Base-by-base conservation (phyloP, 2,329 filamentous ascomycete genomes). In the Phyllosticta citriasiana region DNA sequence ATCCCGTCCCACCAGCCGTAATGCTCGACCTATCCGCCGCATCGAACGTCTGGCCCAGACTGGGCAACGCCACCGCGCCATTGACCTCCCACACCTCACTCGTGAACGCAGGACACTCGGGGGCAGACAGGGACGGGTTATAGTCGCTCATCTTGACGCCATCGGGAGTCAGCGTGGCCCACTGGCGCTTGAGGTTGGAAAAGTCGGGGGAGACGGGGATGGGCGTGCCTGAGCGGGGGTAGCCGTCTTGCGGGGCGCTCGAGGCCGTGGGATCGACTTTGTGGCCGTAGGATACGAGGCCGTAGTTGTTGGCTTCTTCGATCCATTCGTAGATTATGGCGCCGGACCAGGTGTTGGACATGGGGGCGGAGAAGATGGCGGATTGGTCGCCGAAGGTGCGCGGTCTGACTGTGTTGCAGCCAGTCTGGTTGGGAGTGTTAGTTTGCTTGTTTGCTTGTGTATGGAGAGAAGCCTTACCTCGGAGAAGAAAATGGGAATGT, bases 321-420 rank as follows among this genome's bases (percentile, higher is more conserved):
- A 95, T 90, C 91, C 91, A 96, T 72, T 96, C 90, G 74, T 96
- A 95, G 66, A 95, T 80, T 64, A 96, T 91, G 59, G 88, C 81
- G 60, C 91, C 91, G 57, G 88, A 91, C 80, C 83, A 87, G 27
- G 79, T 84, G 75, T 80, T 78, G 5, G 81, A 76, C 91, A 96
- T 96, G 2, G 89, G 75, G 0, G 79, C 67, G 53, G 88, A 87
- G 67, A 94, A 88, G 66, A 96, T 89, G 57, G 89, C 85, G 51
- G 82, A 79, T 73, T 94, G 89, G 70, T 96, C 88, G 25, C 79
- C 79, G 70, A 88, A 91, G 1, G 79, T 76, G 53, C 88, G 82
- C 0, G 86, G 85, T 1, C 76, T 75, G 0, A 57, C 50, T 0
- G 59, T 80, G 71, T 89, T 92, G 80, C 91, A 96, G 62, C 91